phyloP scores from a whole-genome alignment of 1,139 yeast genomes.

The Debaryomyces nepalensis region DNA sequence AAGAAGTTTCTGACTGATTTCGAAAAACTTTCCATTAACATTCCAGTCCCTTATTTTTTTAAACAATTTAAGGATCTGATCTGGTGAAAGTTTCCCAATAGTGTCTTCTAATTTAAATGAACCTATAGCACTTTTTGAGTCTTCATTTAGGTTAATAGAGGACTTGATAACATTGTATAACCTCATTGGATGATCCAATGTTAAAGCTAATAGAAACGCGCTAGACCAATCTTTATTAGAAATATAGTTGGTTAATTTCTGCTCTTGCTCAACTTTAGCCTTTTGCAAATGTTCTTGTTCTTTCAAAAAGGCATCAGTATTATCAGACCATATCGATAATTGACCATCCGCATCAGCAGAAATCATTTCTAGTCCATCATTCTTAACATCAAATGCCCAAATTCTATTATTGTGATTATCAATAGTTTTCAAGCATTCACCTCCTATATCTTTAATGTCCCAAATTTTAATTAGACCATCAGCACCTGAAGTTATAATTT shows the following conservation, averaged over 20 bases:
- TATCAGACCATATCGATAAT: conserved; percentile 85
- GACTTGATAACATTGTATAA: conserved; percentile 70
- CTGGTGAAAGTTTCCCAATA: conserved; percentile 60
- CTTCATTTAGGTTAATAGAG: conserved; percentile 52
- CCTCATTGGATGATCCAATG: conserved; percentile 85
- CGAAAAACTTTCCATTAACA: conserved; percentile 80
- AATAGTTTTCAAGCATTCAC: conserved; percentile 79
- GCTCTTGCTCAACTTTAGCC: conserved; percentile 81
- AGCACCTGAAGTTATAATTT: conserved; percentile 85
- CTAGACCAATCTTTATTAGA: conserved; percentile 78
- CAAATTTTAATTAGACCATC: conserved; percentile 93
- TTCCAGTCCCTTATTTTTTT: conserved; percentile 93
- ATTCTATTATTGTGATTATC: conserved; percentile 94
- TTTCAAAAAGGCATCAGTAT: conserved; percentile 68
- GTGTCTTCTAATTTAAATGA: conserved; percentile 66
- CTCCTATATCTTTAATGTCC: conserved; percentile 66
- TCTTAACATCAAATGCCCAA: conserved; percentile 78
- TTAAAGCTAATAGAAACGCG: conserved; percentile 84
- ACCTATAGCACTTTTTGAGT: conserved; percentile 57
- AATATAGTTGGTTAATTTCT: conserved; percentile 74
- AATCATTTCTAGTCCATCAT: conserved; percentile 70
- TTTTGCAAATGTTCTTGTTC: conserved; percentile 58
- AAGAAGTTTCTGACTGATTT: conserved; percentile 77
- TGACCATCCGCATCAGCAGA: conserved; percentile 97
- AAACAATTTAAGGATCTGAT: conserved; percentile 63